Base-by-base conservation (phyloP, 331 rosid species). In the Malus hybrid region DNA sequence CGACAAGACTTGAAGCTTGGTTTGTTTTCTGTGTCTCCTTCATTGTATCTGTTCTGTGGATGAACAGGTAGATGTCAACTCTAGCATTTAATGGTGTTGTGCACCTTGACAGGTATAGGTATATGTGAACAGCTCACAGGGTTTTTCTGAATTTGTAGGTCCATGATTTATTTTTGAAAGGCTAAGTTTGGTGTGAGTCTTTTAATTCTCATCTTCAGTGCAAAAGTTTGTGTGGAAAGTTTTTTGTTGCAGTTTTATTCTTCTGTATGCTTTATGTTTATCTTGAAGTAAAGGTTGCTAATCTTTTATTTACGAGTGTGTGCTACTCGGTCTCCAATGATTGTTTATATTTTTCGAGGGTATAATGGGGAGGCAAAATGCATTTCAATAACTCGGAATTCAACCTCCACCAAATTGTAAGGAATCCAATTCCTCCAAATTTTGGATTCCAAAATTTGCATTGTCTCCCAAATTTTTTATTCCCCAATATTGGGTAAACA, bases 161-260 rank as follows among this genome's bases (percentile, higher is more conserved):
- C 99, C 97, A 13, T 93, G 96, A 34, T 92, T 92, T 86, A 57
- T 95, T 70, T 90, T 95, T 82, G 99, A 92, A 85, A 88, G 97
- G 80, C 97, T 91, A 90, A 81, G 97, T 54, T 6, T 70, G n/a
- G 57, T 36, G 62, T n/a, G 50, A 44, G 57, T 46, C 28, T 69
- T 19, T 31, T 63, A 32, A 32, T 32, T 32, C 34, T 32, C 34
- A 32, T 32, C 34, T 32, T 32, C 34, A 32, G 6, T 32, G 34
- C 34, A 32, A 32, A 32, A 32, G 34, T 32, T 32, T 32, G 6
- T 32, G 34, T 32, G 34, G 6, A 32, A 32, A 32, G 34, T 32
- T 32, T 32, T 32, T 32, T 32, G 34, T 32, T 32, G 5, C 34
- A 5, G 34, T 32, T 32, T 32, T 32, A 32, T 32, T 32, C 34